phyloP scores from a whole-genome alignment of 2,329 filamentous ascomycete genomes.

The Xylaria sp. region DNA sequence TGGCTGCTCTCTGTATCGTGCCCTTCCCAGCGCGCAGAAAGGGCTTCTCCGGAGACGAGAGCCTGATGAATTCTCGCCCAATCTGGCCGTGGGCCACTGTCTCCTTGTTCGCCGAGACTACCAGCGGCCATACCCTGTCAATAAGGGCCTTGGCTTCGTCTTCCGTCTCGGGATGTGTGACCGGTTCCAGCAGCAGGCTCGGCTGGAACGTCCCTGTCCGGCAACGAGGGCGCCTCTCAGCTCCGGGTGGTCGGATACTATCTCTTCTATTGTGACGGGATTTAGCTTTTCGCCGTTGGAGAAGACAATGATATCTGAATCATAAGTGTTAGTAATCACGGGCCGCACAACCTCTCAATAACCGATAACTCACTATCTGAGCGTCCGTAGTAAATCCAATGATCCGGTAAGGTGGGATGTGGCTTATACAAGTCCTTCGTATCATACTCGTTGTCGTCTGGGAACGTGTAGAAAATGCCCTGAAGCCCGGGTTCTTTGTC shows the following conservation, averaged over 20 bases:
- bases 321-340: conserved; percentile 1
- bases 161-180: conserved; percentile 36
- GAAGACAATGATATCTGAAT: conserved; percentile 52
- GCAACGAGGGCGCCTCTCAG: conserved; percentile 53
- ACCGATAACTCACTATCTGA: conserved; percentile 43
- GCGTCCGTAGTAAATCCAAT: conserved; percentile 48
- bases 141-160: conserved; percentile 43
- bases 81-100: conserved; percentile 55
- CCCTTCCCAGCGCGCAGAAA: conserved; percentile 54
- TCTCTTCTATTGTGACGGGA: conserved; percentile 51
- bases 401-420: conserved; percentile 46
- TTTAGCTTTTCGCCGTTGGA: conserved; percentile 59
- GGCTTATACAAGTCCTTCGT: conserved; percentile 52
- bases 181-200: conserved; percentile 54
- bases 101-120: conserved; percentile 50
- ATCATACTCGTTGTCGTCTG: conserved; percentile 46
- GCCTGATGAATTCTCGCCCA: conserved; percentile 44
- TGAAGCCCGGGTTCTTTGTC: conserved; percentile 43
- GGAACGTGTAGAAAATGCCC: conserved; percentile 40
- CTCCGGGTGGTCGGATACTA: conserved; percentile 46
- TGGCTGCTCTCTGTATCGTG: conserved; percentile 49
- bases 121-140: conserved; percentile 50
- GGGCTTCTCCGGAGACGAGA: conserved; percentile 49
- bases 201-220: conserved; percentile 54
- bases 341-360: too few relatives aligned